These are phyloP conservation scores for Termitomyces sp. DNA, from an alignment of 768 basidiomycete species.

Conservation along the genomic window DNA sequence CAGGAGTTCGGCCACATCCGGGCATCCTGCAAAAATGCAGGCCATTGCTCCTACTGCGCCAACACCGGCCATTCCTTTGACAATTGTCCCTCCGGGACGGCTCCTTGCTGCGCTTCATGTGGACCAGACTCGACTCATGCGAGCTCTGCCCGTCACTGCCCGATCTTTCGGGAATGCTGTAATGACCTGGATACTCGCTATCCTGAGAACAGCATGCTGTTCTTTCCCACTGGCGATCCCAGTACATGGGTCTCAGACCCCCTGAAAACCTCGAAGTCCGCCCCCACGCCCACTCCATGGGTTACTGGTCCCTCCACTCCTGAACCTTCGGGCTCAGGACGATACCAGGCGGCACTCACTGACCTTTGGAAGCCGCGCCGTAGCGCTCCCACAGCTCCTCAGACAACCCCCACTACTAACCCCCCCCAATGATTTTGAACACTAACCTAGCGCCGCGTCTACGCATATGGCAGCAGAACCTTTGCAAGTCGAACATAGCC, in stretches of 20 bases:
- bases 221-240: background rate
- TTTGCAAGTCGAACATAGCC: background rate
- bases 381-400: no score
- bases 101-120: background rate
- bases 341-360: no score
- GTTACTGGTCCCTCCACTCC: background rate
- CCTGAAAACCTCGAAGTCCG: background rate
- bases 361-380: no score
- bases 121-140: background rate
- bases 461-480: background rate
- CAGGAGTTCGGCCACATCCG: background rate
- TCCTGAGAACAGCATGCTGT: background rate
- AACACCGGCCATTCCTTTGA: background rate
- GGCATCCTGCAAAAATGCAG: background rate
- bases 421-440: no score
- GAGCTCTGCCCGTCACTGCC: background rate
- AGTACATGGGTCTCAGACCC: background rate
- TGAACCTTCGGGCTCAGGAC: background rate
- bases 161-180: background rate
- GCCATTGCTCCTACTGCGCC: background rate
- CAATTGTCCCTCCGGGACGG: background rate
- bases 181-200: background rate
- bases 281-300: background rate
- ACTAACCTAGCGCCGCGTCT: background rate
- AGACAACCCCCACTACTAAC: no score